Conservation (phyloP, 1,284 basidiomycete species). For the Cystobasidium sp. region DNA sequence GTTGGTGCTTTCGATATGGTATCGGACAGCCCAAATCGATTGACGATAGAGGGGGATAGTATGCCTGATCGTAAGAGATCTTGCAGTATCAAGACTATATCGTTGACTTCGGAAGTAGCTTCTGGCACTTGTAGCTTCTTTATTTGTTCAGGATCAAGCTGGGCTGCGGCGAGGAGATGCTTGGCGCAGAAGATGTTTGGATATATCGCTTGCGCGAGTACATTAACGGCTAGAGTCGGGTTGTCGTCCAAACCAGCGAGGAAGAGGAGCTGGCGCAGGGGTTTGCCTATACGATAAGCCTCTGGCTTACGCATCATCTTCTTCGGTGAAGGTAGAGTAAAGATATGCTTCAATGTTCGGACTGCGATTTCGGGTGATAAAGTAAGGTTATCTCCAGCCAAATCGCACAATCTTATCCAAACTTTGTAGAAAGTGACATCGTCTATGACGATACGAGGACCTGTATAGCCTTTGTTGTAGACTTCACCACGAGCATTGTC, state of each 20-base stretch:
- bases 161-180: neutral
- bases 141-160: neutral
- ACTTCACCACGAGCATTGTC: neutral
- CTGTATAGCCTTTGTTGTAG: neutral
- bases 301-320: neutral
- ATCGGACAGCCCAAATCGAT: constrained; percentile 26
- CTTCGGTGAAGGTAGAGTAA: neutral
- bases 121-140: neutral
- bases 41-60: constrained; percentile 1
- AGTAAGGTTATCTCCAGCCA: constrained; percentile 1
- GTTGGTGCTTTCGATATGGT: neutral
- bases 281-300: neutral
- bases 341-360: neutral
- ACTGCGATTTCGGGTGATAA: neutral
- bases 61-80: constrained; percentile 34
- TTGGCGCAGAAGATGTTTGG: neutral
- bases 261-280: constrained; percentile 36
- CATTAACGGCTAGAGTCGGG: constrained; percentile 23
- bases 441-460: neutral
- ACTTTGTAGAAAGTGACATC: constrained; percentile 3
- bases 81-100: constrained; percentile 32
- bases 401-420: neutral
- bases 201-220: neutral
- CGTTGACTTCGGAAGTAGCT: constrained; percentile 7
- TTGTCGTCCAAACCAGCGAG: constrained; percentile 33